Evolutionary conservation across 2,329 filamentous ascomycete species (phyloP), one percentile per base, ranked within the genome.

Genomic region (Verticillium isaacii): DNA sequence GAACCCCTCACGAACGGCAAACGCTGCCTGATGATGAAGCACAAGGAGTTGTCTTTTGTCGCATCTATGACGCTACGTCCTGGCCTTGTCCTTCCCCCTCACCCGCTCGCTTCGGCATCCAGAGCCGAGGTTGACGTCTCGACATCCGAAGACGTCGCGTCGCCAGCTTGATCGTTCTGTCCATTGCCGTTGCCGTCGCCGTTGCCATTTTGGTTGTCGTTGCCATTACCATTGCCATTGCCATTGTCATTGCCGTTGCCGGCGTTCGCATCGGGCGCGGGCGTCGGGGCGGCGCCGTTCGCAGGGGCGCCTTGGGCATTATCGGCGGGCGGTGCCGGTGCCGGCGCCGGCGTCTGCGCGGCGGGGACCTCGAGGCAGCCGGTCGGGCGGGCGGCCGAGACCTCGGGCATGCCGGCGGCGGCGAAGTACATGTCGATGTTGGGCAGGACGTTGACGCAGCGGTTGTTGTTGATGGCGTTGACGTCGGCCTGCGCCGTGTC

Each of bases 361-460:
- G 58, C 60, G n/a, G 56, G 39, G 36, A 67, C 59, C 60, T 66
- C 65, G n/a, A 67, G 58, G 45, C 66, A 67, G 34, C 66, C 66
- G 3, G 64, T 67, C 8, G 66, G 65, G 5, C 66, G 65, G 37
- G 60, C 39, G 12, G 66, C 60, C 17, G 56, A 59, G 11, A 67
- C 34, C 11, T 60, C 50, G 1, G 66, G 56, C 25, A 60, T 59
- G 17, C 66, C 66, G 32, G 66, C 66, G 23, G 66, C 66, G 14
- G 62, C 62, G 11, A 67, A 67, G 61, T 67, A 67, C 62, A 64
- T 67, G 64, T 67, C 66, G 34, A 67, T 67, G 58, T 67, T 67
- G 57, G 66, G 66, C 1, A 67, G 65, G 3, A 67, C 66, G 15
- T 67, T 67, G 52, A 67, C 66, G 56, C 66, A 67, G 19, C 66